Evolutionary conservation across 371 early-diverging fungal genomes (phyloP).

Genomic region (Syncephalastrum monosporum): DNA sequence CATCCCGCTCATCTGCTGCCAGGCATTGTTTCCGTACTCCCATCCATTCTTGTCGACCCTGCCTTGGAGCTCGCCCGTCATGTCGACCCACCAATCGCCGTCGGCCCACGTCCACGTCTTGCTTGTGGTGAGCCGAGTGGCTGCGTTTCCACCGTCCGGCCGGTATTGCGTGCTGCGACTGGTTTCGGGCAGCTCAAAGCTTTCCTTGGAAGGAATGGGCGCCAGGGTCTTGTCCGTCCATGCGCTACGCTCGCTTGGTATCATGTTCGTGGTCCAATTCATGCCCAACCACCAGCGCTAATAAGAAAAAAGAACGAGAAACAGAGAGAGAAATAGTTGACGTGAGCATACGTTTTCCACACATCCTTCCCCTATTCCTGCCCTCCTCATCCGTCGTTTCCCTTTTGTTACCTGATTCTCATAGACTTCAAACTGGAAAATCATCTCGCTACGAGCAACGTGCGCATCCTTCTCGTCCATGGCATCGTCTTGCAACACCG

Average conservation of each 20-base stretch:
- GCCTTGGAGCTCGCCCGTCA: constrained; percentile 39
- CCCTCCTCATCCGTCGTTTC: background rate
- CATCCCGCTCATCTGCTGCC: constrained; percentile 36
- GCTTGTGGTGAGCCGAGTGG: constrained; percentile 16
- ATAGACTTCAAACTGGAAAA: constrained; percentile 47
- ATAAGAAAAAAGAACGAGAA: background rate
- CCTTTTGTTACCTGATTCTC: constrained; percentile 37
- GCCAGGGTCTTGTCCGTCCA: constrained; percentile 42
- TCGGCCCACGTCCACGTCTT: constrained; percentile 48
- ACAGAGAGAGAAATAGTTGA: background rate
- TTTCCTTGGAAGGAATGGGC: constrained; percentile 33
- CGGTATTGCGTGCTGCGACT: constrained; percentile 10
- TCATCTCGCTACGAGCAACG: constrained; percentile 31
- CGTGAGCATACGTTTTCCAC: background rate
- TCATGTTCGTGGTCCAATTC: constrained; percentile 50
- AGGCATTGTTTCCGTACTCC: constrained; percentile 52
- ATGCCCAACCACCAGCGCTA: constrained; percentile 49
- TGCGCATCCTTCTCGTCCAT: constrained; percentile 5
- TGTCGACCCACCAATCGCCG: constrained; percentile 53
- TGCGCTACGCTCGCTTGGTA: constrained; percentile 42
- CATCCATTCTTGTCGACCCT: constrained; percentile 46
- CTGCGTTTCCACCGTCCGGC: constrained; percentile 3
- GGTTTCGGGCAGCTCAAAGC: constrained; percentile 33
- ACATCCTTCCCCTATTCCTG: no score
- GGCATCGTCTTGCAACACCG: constrained; percentile 4